These are phyloP conservation scores for Erigeron canadensis DNA, from an alignment of 129 eudicot species.

Conservation along the genomic window DNA sequence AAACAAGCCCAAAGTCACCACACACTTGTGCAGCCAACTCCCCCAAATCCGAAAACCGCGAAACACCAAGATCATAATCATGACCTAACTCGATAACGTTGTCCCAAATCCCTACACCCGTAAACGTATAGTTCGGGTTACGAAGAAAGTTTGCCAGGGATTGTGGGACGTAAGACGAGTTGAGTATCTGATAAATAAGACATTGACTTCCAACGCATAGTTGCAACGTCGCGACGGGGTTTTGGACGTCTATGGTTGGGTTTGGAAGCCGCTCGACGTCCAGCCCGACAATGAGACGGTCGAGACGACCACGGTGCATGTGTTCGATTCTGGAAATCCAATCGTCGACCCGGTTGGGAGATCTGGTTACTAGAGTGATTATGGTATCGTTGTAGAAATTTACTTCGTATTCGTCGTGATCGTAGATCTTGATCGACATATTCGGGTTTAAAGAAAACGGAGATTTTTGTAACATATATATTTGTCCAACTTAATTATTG, in stretches of 20 bases:
- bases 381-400: conserved; percentile 22
- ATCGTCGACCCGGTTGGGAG: conserved; percentile 2
- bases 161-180: not conserved
- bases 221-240: conserved; percentile 32
- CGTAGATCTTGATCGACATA: not conserved
- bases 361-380: conserved; percentile 14
- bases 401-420: conserved; percentile 24
- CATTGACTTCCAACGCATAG: conserved; percentile 26
- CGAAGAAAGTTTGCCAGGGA: not conserved
- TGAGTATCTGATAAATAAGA: conserved; percentile 2
- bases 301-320: conserved; percentile 19
- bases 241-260: not conserved
- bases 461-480: too few relatives aligned
- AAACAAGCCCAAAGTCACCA: not conserved
- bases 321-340: conserved; percentile 18
- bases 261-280: conserved; percentile 42
- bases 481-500: too few relatives aligned
- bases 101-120: conserved; percentile 19
- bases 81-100: conserved; percentile 25
- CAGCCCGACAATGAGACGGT: conserved; percentile 30
- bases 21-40: conserved; percentile 24
- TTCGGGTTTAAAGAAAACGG: not conserved
- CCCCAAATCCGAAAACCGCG: conserved; percentile 27
- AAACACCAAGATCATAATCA: conserved; percentile 21
- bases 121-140: conserved; percentile 8